Percentiles rank a stretch among this genome's conserved stretches.
Evolutionary conservation across 2,329 filamentous ascomycete genomes (phyloP).

Genomic region (Claviceps fusiformis): DNA sequence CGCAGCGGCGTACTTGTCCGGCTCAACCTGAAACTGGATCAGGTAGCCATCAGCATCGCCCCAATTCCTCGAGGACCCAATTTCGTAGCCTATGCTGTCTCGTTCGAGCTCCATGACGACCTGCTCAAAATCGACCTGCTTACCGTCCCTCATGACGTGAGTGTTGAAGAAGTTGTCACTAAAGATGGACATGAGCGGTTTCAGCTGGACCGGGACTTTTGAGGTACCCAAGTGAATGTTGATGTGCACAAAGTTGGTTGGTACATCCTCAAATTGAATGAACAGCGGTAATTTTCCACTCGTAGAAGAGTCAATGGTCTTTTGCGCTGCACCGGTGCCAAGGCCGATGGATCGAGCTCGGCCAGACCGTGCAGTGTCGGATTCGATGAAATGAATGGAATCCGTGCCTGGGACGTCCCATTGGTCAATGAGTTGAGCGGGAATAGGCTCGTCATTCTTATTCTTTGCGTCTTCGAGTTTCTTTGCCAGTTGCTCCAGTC

Average conservation of each 20-base stretch:
- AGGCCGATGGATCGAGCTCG: conserved; percentile 58
- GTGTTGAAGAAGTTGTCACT: conserved; percentile 91
- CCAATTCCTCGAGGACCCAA: conserved; percentile 53
- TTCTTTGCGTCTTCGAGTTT: conserved; percentile 72
- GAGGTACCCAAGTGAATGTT: conserved; percentile 69
- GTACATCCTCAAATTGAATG: conserved; percentile 92
- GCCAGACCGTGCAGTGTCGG: conserved; percentile 71
- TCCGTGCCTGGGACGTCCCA: conserved; percentile 76
- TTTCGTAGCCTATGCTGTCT: conserved; percentile 74
- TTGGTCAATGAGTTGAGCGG: conserved; percentile 61
- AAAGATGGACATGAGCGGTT: conserved; percentile 74
- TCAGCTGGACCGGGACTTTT: conserved; percentile 63
- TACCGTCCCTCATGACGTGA: conserved; percentile 63
- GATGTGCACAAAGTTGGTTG: conserved; percentile 83
- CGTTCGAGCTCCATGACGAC: conserved; percentile 83
- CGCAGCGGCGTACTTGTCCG: conserved; percentile 70
- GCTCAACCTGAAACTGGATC: conserved; percentile 74
- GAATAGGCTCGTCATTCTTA: conserved; percentile 80
- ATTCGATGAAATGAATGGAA: conserved; percentile 90
- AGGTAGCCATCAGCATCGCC: conserved; percentile 72
- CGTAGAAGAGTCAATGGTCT: conserved; percentile 57
- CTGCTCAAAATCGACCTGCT: conserved; percentile 74
- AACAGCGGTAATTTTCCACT: conserved; percentile 58
- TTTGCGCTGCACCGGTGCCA: conserved; percentile 56
- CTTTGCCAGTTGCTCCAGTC: conserved; percentile 59